These are phyloP conservation scores for Catenaria anguillulae DNA, from an alignment of 371 early-diverging fungal genomes.

Conservation along the genomic window DNA sequence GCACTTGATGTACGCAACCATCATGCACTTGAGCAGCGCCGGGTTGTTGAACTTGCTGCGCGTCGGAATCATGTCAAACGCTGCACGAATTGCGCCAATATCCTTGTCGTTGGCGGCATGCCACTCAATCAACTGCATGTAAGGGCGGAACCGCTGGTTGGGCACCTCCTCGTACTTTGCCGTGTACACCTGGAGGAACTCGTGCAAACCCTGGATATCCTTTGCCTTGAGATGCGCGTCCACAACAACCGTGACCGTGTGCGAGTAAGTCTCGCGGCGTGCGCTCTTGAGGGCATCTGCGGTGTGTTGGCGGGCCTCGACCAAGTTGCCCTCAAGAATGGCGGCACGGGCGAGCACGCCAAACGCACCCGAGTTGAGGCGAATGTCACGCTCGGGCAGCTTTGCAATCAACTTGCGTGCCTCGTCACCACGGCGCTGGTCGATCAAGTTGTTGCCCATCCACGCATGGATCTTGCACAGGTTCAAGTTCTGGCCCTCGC, in stretches of 20 bases:
- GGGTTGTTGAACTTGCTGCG: not conserved
- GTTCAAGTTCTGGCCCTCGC: constrained; percentile 1
- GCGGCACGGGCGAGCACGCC: not conserved
- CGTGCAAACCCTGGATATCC: not conserved
- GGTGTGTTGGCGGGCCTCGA: not conserved
- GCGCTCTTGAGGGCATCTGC: not conserved
- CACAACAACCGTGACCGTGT: not conserved
- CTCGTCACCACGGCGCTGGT: not conserved
- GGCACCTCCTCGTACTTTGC: not conserved
- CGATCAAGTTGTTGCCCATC: not conserved
- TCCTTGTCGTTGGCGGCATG: not conserved
- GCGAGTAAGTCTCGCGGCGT: not conserved
- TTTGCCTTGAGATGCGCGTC: not conserved
- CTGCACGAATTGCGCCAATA: not conserved
- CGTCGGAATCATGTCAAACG: not conserved
- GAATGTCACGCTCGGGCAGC: not conserved
- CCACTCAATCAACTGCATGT: not conserved
- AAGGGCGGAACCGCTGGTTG: not conserved
- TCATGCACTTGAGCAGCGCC: not conserved
- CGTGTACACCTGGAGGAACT: not conserved
- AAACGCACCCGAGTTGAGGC: not conserved
- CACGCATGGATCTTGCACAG: not conserved
- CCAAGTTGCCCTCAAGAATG: not conserved
- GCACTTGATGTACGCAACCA: not conserved
- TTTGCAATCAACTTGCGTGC: not conserved